These are phyloP conservation scores for Lipomyces orientalis DNA, from an alignment of 805 yeast species.

Conservation along the genomic window DNA sequence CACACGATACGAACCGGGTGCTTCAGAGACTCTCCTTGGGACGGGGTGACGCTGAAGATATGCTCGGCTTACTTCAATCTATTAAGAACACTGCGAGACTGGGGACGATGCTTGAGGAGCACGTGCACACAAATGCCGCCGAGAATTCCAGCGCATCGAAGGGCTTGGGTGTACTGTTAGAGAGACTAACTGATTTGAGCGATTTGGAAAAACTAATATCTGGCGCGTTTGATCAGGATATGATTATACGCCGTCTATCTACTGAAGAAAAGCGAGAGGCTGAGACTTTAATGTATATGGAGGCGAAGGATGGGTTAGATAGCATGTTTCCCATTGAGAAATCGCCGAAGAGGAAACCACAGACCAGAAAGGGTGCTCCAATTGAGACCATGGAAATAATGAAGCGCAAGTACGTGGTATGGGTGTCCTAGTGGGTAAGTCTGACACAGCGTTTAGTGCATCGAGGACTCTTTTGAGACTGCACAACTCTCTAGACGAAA, in stretches of 20 bases:
- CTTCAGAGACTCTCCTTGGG: conserved; percentile 49
- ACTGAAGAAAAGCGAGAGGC: conserved; percentile 27
- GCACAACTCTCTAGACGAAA: conserved; percentile 47
- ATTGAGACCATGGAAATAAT: conserved; percentile 40
- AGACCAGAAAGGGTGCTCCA: conserved; percentile 34
- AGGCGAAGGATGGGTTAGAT: conserved; percentile 42
- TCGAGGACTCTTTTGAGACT: conserved; percentile 44
- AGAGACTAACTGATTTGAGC: conserved; percentile 18
- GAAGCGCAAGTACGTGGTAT: conserved; percentile 28
- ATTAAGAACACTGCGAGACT: conserved; percentile 41
- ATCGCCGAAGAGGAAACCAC: conserved; percentile 27
- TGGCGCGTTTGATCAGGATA: conserved; percentile 33
- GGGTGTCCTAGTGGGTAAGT: not conserved
- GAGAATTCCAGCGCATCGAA: not conserved
- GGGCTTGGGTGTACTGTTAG: conserved; percentile 9
- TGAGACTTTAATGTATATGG: conserved; percentile 18
- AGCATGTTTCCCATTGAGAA: conserved; percentile 21
- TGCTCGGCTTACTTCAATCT: conserved; percentile 53
- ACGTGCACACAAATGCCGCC: not conserved
- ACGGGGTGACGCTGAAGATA: conserved; percentile 53
- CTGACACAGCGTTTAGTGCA: conserved; percentile 36
- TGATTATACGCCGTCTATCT: conserved; percentile 24
- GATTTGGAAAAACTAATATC: conserved; percentile 23
- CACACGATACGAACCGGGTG: conserved; percentile 51
- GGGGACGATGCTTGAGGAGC: conserved; percentile 16